These are phyloP conservation scores for Lasiosphaeriaceae sp. DNA, from an alignment of 495 filamentous ascomycete species.

Conservation along the genomic window DNA sequence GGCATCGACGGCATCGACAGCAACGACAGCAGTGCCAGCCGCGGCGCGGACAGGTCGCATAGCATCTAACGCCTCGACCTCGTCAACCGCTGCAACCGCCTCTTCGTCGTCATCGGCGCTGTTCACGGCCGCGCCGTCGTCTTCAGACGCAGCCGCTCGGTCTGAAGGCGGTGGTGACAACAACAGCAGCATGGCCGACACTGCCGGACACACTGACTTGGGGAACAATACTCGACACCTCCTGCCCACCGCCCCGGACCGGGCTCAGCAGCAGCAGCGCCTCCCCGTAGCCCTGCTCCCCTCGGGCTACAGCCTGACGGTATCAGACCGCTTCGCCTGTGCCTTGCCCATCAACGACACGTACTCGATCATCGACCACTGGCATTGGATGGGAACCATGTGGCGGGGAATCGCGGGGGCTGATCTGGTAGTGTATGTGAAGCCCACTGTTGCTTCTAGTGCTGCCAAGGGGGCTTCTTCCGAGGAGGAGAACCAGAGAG, in stretches of 20 bases:
- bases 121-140: slow-evolving; percentile 2
- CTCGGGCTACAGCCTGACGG: slow-evolving; percentile 66
- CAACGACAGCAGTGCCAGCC: too few species aligned
- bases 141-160: not conserved
- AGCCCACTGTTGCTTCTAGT: slow-evolving; percentile 21
- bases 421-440: slow-evolving; percentile 76
- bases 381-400: slow-evolving; percentile 96
- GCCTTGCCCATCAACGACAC: slow-evolving; percentile 69
- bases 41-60: too few species aligned
- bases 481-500: not conserved
- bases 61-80: too few species aligned
- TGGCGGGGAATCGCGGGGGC: slow-evolving; percentile 86
- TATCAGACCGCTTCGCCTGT: slow-evolving; percentile 68
- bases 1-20: not conserved
- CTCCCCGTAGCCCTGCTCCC: slow-evolving; percentile 71
- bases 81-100: not conserved
- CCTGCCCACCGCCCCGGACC: not conserved
- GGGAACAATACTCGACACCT: too few species aligned
- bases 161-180: not conserved
- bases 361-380: slow-evolving; percentile 83
- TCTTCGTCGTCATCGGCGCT: not conserved
- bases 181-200: too few species aligned
- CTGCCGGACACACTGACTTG: too few species aligned
- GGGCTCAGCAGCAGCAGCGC: not conserved
- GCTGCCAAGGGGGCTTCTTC: not conserved